These are phyloP conservation scores for Globisporangium barbulae DNA, from an alignment of 352 stramenopile species.

Conservation along the genomic window DNA sequence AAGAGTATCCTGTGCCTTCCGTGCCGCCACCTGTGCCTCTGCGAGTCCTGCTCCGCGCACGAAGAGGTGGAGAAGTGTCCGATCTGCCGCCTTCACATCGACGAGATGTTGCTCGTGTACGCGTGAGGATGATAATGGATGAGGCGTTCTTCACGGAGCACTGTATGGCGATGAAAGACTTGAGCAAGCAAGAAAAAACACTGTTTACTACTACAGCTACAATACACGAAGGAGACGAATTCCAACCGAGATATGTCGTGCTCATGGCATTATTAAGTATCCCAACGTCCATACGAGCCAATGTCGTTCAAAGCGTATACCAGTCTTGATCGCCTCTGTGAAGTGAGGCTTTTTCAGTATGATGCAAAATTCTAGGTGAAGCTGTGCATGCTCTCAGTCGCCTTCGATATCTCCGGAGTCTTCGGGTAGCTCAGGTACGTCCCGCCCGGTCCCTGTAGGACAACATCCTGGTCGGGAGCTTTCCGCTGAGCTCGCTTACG, in stretches of 20 bases:
- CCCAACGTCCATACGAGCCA: background rate
- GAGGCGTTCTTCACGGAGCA: background rate
- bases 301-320: background rate
- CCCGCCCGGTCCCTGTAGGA: background rate
- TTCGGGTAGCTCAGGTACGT: constrained; percentile 6
- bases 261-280: background rate
- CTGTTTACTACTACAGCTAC: constrained; percentile 6
- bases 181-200: background rate
- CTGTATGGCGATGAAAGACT: background rate
- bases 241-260: background rate
- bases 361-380: background rate
- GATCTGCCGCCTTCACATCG: constrained; percentile 80
- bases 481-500: background rate
- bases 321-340: background rate
- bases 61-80: constrained; percentile 77
- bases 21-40: constrained; percentile 81
- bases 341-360: background rate
- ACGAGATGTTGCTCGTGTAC: constrained; percentile 83
- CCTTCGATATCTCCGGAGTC: background rate
- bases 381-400: background rate
- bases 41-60: constrained; percentile 62
- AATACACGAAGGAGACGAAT: constrained; percentile 4
- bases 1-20: constrained; percentile 84
- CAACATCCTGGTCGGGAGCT: background rate
- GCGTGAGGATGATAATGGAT: constrained; percentile 30